Evolutionary conservation across 768 basidiomycete species (phyloP).

Genomic region (Rhodotorula graminis): DNA sequence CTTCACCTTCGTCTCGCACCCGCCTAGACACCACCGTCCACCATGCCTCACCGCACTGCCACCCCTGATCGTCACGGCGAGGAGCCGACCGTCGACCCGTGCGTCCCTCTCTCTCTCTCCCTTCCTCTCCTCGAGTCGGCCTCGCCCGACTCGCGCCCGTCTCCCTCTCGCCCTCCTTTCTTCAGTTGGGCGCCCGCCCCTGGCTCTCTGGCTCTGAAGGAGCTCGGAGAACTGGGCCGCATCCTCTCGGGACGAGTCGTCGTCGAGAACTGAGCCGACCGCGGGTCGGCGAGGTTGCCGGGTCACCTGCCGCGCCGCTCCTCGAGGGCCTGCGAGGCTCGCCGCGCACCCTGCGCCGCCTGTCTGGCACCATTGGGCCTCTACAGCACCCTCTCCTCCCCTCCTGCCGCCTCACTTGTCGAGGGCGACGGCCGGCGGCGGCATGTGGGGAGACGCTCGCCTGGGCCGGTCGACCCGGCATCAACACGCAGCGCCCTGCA

Average conservation of each 20-base stretch:
- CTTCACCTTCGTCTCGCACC: neutral
- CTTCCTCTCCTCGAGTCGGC: neutral
- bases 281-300: neutral
- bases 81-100: slow-evolving; percentile 26
- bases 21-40: neutral
- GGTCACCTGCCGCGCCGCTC: neutral
- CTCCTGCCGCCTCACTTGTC: no score
- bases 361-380: no score
- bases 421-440: no score
- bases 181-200: neutral
- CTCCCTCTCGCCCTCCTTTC: neutral
- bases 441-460: no score
- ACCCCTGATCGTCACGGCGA: slow-evolving; percentile 31
- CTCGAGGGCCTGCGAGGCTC: neutral
- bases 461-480: no score
- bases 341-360: neutral
- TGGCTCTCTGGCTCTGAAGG: neutral
- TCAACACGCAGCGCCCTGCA: no score
- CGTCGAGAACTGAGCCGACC: neutral
- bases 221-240: neutral
- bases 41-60: slow-evolving; percentile 20
- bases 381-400: no score
- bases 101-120: neutral
- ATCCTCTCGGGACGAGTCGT: no score
- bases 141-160: no score